A percentile compares a stretch with the other conserved stretches of the same genome.
Conservation (phyloP, 2,329 filamentous ascomycete species). For the Aspergillus pseudoglaucus region DNA sequence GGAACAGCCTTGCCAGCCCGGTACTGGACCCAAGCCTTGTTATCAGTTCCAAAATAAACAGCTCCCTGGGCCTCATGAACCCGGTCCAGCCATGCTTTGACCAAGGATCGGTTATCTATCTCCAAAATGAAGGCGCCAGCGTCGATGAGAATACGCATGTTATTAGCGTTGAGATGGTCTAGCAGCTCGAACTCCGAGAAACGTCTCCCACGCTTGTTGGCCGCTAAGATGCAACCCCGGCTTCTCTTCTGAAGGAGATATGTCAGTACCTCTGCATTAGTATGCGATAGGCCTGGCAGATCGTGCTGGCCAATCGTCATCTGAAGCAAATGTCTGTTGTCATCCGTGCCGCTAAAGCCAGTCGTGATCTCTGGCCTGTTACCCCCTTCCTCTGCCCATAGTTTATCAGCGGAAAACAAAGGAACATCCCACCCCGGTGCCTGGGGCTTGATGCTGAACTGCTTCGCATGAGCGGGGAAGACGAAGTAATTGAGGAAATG, state of each 20-base stretch:
- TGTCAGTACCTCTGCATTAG: slow-evolving; percentile 57
- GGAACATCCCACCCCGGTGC: slow-evolving; percentile 64
- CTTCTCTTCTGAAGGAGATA: slow-evolving; percentile 52
- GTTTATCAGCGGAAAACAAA: slow-evolving; percentile 26
- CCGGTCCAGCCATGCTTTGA: slow-evolving; percentile 45
- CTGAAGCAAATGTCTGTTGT: slow-evolving; percentile 55
- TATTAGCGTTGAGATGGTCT: slow-evolving; percentile 23
- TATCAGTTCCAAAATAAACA: slow-evolving; percentile 48
- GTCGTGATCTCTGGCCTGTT: slow-evolving; percentile 44
- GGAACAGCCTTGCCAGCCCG: slow-evolving; percentile 35
- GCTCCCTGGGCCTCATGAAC: slow-evolving; percentile 44
- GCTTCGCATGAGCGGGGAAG: slow-evolving; percentile 58
- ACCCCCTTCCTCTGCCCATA: not conserved
- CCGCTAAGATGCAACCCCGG: slow-evolving; percentile 39
- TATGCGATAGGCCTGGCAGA: slow-evolving; percentile 50
- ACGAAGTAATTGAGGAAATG: slow-evolving; percentile 59
- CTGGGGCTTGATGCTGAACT: slow-evolving; percentile 58
- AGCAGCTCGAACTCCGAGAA: slow-evolving; percentile 45
- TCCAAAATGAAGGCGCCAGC: slow-evolving; percentile 60
- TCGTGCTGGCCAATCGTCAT: slow-evolving; percentile 58
- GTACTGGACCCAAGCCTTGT: slow-evolving; percentile 42
- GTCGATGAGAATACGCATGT: slow-evolving; percentile 55
- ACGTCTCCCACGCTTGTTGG: slow-evolving; percentile 23
- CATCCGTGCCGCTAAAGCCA: slow-evolving; percentile 68
- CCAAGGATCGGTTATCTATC: slow-evolving; percentile 49